Evolutionary conservation across 2,329 filamentous ascomycete species (phyloP), one percentile per base, ranked within the genome.

Genomic region (Nemania sp.): DNA sequence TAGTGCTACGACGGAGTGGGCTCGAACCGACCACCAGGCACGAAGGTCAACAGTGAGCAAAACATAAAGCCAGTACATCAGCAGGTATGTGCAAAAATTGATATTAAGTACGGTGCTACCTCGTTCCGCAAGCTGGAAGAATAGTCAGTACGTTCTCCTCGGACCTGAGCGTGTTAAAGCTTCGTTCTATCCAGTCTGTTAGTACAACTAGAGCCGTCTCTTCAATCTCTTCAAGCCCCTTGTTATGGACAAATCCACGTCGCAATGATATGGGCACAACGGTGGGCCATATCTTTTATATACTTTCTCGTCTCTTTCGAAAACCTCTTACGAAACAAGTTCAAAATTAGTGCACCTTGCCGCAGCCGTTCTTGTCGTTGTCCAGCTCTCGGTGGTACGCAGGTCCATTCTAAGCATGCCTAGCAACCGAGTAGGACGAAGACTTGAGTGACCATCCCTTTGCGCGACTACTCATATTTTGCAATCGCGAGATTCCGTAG

Each of bases 401-500:
- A 39, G 35, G 35, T 11, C 4, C 35, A 39, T 29, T 29, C 25
- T 7, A 29, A 3, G 25, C 25, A 29, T 46, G n/a, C 6, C 18
- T 21, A 10, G 37, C 12, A n/a, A 32, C 12, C 17, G 11, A 43
- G 18, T 32, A 12, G 42, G n/a, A 4, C 12, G 34, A 10, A 10
- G 5, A 11, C 5, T 35, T 13, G 12, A 20, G 34, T 20, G n/a
- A 35, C 18, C 43, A 3, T 40, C 25, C n/a, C n/a, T 54, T 72
- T 13, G 20, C 2, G 17, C 32, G 25, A 13, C 46, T 40, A 29
- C 47, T 54, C 58, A 51, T 40, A 35, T 40, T 53, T n/a, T 15
- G 46, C 39, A 32, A 20, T 48, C 17, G 29, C 9, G 10, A 11
- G n/a, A 20, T 37, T 10, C 25, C 10, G 34, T 5, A 7, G 34